phyloP scores from a whole-genome alignment of 108 stramenopile species.

The Aurantiochytrium sp. region DNA sequence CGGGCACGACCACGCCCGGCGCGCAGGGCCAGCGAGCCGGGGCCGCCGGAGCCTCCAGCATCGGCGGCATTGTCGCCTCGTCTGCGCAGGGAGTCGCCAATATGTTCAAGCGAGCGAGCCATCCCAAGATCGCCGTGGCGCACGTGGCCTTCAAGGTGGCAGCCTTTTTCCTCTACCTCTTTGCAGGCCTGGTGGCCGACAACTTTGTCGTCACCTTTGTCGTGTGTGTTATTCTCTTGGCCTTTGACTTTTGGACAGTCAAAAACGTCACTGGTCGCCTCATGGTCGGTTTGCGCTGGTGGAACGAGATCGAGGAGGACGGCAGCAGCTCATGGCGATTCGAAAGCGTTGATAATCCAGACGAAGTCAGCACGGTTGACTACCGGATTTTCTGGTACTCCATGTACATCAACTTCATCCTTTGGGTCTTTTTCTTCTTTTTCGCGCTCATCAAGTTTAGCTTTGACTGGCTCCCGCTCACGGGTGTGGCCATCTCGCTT shows the following conservation, averaged over 20 bases:
- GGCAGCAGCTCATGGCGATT: conserved; percentile 52
- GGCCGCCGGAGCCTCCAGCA: neutral
- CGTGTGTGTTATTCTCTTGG: conserved; percentile 45
- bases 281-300: conserved; percentile 56
- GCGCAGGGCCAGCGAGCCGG: neutral
- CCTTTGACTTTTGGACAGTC: conserved; percentile 61
- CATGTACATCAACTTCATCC: conserved; percentile 41
- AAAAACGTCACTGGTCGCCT: conserved; percentile 50
- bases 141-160: conserved; percentile 18
- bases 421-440: conserved; percentile 44
- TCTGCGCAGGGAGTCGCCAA: neutral
- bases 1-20: neutral
- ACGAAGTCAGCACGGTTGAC: conserved; percentile 25
- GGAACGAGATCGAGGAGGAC: conserved; percentile 49
- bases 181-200: conserved; percentile 27
- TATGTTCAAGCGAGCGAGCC: neutral
- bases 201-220: conserved; percentile 45
- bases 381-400: conserved; percentile 53
- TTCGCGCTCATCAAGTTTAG: conserved; percentile 33
- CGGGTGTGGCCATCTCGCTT: conserved; percentile 41
- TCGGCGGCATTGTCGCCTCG: neutral
- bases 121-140: neutral
- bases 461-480: conserved; percentile 49
- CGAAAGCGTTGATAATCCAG: conserved; percentile 23
- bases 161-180: conserved; percentile 48